phyloP scores from a whole-genome alignment of 306 rosid species.

The Cicer cuneatum region DNA sequence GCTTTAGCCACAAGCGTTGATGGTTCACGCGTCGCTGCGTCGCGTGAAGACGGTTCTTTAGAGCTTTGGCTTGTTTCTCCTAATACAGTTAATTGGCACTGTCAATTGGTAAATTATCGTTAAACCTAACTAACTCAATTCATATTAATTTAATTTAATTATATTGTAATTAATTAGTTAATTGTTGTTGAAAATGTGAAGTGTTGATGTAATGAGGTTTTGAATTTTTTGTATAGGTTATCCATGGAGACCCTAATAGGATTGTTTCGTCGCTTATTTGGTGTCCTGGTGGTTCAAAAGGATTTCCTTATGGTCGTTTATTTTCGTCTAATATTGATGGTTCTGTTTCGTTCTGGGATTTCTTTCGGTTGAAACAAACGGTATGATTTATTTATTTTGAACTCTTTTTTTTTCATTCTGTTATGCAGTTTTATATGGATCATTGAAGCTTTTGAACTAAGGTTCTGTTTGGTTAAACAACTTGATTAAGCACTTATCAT shows the following conservation, averaged over 20 bases:
- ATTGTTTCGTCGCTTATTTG: constrained; percentile 83
- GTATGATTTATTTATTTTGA: constrained; percentile 31
- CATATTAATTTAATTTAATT: too few species aligned
- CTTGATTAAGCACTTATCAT: too few species aligned
- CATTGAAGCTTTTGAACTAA: background rate
- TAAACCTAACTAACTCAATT: too few species aligned
- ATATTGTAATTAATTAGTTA: background rate
- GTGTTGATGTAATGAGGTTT: background rate
- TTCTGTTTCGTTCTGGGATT: constrained; percentile 83
- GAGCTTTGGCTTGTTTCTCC: constrained; percentile 99
- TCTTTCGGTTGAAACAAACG: constrained; percentile 77
- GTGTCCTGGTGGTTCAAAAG: constrained; percentile 67
- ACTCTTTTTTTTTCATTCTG: background rate
- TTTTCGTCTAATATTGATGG: constrained; percentile 87
- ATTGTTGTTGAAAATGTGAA: background rate
- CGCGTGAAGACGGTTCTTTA: constrained; percentile 86
- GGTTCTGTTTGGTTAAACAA: too few species aligned
- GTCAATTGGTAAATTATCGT: constrained; percentile 68
- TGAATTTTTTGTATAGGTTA: constrained; percentile 58
- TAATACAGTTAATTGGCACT: constrained; percentile 95
- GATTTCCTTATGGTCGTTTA: constrained; percentile 67
- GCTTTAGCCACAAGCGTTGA: constrained; percentile 86
- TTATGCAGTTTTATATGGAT: background rate
- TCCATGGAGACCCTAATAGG: constrained; percentile 72
- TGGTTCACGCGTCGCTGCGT: constrained; percentile 84